These are phyloP conservation scores for Fusarium sp. DNA, from an alignment of 2,329 filamentous ascomycete genomes.

Conservation along the genomic window DNA sequence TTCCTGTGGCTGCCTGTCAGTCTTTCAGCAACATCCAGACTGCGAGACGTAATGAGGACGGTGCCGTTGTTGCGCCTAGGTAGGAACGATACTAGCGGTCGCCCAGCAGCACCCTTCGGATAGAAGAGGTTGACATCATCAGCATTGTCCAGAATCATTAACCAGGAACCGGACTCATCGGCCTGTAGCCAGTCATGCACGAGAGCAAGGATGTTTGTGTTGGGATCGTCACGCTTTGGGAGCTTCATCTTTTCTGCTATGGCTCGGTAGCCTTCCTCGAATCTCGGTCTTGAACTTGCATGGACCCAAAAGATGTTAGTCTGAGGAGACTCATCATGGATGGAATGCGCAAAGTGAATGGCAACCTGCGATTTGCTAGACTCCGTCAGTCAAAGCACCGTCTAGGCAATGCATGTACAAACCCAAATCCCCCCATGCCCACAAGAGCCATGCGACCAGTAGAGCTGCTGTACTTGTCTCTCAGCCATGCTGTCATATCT, in stretches of 20 bases:
- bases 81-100: constrained; percentile 20
- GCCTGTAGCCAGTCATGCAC: constrained; percentile 47
- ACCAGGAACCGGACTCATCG: constrained; percentile 40
- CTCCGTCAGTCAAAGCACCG: background rate
- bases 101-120: background rate
- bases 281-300: constrained; percentile 50
- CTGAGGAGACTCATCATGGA: constrained; percentile 41
- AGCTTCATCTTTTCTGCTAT: constrained; percentile 51
- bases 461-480: constrained; percentile 31
- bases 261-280: constrained; percentile 52
- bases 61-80: constrained; percentile 18
- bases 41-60: constrained; percentile 40
- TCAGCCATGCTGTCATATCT: too few species aligned
- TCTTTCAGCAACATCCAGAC: constrained; percentile 16
- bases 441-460: constrained; percentile 47
- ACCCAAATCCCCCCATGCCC: constrained; percentile 53
- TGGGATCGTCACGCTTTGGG: constrained; percentile 47
- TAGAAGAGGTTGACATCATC: constrained; percentile 30
- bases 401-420: fast-evolving
- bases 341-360: constrained; percentile 53
- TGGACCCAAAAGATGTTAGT: constrained; percentile 56
- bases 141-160: constrained; percentile 42
- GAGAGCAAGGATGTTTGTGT: constrained; percentile 50
- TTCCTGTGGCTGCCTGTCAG: constrained; percentile 18
- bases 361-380: constrained; percentile 46